Base-by-base conservation (phyloP, 352 stramenopile genomes). In the Nothophytophthora sp. region DNA sequence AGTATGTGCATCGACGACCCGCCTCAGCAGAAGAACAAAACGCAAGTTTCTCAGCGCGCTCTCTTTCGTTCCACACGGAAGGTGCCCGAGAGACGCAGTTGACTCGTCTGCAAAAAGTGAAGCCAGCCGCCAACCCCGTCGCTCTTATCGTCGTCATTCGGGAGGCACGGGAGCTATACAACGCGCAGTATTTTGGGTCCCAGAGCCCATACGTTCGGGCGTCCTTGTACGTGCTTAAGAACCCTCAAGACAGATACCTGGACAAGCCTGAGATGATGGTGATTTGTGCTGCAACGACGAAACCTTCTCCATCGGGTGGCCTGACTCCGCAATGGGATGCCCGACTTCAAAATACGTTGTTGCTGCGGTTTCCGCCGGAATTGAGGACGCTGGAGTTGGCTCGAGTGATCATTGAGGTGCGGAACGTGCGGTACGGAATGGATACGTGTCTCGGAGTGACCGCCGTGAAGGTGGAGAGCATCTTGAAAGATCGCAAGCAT, bases 161-260 rank as follows among this genome's bases (percentile, higher is more conserved):
- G 7, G 80, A 94, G 52, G 82, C 81, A 15, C 76, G 65, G 25
- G 72, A 94, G 12, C 46, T 96, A 10, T 93, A 92, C 67, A 94
- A 94, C 32, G 80, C 83, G 0, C 86, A 96, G 50, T 92, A 90
- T 55, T 92, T 92, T 57, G 86, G 86, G 7, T 67, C 82, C 1
- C 86, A 96, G 50, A 96, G 82, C 43, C 86, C 86, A 19, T 96
- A 96, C 41, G 83, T 94, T 24, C 63, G 81, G 7, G 86, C 71
- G 15, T 94, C 86, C 13, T 55, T 96, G 24, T 94, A 90, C 34
- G 68, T 89, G 23, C 70, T 92, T 11, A 96, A 94, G 61, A 89
- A 92, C 37, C 55, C 73, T 8, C 78, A 88, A 71, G 83, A 96
- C 43, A 69, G 73, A 30, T 88, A 88, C 48, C 43, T 86, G 18